Base-by-base conservation (phyloP, 2,329 filamentous ascomycete species). In the Aureobasidium sp. region DNA sequence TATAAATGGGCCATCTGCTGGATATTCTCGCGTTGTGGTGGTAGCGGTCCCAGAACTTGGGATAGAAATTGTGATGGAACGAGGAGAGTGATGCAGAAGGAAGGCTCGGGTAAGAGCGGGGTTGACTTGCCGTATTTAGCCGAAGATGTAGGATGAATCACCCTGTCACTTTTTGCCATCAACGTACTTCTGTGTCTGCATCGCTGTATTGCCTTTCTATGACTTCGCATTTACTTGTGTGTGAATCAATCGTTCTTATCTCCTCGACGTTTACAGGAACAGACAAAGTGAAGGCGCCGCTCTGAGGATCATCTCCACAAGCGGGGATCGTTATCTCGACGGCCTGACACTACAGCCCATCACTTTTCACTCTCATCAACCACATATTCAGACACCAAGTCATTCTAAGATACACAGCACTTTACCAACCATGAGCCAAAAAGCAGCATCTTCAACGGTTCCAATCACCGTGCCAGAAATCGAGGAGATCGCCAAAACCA, bases 391-490 rank as follows among this genome's bases (percentile, higher is more conserved):
- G 5, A 31, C 22, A 9, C 9, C 5, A 1, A 48, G 22, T 12
- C 1, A 15, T 9, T 8, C 1, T 34, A 9, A 8, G 31, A 34
- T 9, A 1, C 11, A 29, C 25, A 48, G 14, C 45, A 22, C 45
- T 20, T 39, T 1, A 27, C 20, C 9, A 9, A 57, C 6, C 12
- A 58, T 58, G 55, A 48, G 41, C 15, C 55, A 58, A 20, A 47
- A 42, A 27, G 15, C 55, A 37, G 42, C 47, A 51, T 49, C 45
- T 2, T 47, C 45, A 20, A 44, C 47, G 11, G 49, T 55, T 12
- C 62, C 62, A 9, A 61, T 63, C 22, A 63, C 62, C 5, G 56
- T 63, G n/a, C 27, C 25, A 6, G 62, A 63, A 27, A 55, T 63
- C 17, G 56, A 61, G 25, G 31, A 39, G 17, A 61, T 61, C 17